Evolutionary conservation across 192 early-diverging fungal species (phyloP).

Genomic region (Chytriomyces confervae): DNA sequence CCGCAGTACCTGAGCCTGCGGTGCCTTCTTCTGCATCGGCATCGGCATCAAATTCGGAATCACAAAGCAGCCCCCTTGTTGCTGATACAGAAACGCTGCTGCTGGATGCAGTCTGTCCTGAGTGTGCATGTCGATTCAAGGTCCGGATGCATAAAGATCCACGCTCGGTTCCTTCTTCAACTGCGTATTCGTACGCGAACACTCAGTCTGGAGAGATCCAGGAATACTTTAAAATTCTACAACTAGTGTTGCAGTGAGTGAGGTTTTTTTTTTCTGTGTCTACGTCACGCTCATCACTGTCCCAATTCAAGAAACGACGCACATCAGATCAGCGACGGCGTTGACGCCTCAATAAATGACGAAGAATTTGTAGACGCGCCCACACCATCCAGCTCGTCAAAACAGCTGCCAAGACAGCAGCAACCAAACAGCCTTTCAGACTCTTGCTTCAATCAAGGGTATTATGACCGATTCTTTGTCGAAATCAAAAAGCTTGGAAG

Average conservation of each 20-base stretch:
- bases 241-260: background rate
- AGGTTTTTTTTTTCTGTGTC: background rate
- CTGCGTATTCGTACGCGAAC: background rate
- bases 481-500: constrained; percentile 87
- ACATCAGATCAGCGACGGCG: background rate
- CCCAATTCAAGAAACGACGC: background rate
- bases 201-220: background rate
- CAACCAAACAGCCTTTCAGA: background rate
- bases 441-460: constrained; percentile 86
- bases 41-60: too few species aligned
- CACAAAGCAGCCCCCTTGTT: too few species aligned
- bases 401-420: background rate
- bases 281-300: background rate
- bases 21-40: too few species aligned
- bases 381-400: background rate
- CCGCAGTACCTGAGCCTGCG: too few species aligned
- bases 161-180: background rate
- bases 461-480: constrained; percentile 91
- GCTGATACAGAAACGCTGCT: too few species aligned
- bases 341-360: background rate
- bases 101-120: too few species aligned
- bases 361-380: background rate
- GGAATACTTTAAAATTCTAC: background rate
- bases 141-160: background rate
- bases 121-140: background rate